Base-by-base conservation (phyloP, 1,284 basidiomycete genomes). In the Melampsora americana region DNA sequence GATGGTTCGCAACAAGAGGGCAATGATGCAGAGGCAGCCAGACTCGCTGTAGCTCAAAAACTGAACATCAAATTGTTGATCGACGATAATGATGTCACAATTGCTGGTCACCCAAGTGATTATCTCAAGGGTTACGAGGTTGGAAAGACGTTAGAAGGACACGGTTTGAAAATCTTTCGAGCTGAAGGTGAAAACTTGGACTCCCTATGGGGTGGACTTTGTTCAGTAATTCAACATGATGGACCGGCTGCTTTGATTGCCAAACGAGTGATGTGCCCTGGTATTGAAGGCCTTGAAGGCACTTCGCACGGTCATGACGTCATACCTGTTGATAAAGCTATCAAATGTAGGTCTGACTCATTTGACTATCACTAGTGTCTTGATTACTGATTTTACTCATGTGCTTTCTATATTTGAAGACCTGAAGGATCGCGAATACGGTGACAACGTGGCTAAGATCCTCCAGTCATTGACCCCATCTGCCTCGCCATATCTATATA, bases 1-100 rank as follows among this genome's bases (percentile, higher is more conserved):
- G 92, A 93, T 81, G 91, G 91, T 26, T 92, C 91, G 12, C 91
- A 92, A 82, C 91, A 93, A 83, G 92, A 93, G 83, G 91, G 91
- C 39, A 90, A 93, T 81, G 91, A 93, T 79, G 91, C 92, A 2
- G 92, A 93, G 82, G 92, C 92, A 42, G 92, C 92, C 16, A 86
- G 91, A 53, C 86, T 93, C 50, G 91, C 91, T 23, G 92, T 92
- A 53, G 91, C 91, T 2, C 89, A 92, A 81, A 83, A 85, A 68
- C 84, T 93, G 77, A 92, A 92, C 81, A 87, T 93, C 82, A 93
- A 93, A 83, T 85, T 93, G 69, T 84, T 93, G 82, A 89, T 93
- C 79, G 91, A 93, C 79, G 91, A 92, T 83, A 93, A 93, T 83
- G 89, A 92, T 81, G 91, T 92, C 78, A 92, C 91, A 9, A 92